A percentile compares a stretch with the other conserved stretches of the same genome.
Conservation (phyloP, 139 green algal genomes). For the Yamagishiella unicocca region DNA sequence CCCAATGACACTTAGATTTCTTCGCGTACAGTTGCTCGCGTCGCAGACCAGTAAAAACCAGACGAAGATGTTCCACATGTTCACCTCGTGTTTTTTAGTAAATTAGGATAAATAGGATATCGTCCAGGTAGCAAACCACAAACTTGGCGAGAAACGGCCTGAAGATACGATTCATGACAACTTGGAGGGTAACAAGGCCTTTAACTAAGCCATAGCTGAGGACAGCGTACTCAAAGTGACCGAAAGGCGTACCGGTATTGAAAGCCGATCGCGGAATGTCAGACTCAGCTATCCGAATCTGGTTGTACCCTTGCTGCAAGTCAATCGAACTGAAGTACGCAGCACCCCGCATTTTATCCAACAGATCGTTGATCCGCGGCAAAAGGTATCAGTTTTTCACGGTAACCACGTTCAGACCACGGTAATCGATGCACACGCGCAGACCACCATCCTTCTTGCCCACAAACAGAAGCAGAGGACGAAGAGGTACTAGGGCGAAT, state of each 20-base stretch:
- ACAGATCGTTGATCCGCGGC: conserved; percentile 26
- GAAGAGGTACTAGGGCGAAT: conserved; percentile 3
- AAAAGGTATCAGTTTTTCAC: conserved; percentile 53
- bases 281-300: conserved; percentile 32
- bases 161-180: conserved; percentile 64
- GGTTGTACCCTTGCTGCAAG: conserved; percentile 27
- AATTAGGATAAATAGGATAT: conserved; percentile 68
- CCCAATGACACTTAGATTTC: conserved; percentile 64
- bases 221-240: conserved; percentile 59
- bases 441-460: conserved; percentile 48
- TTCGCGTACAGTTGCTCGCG: conserved; percentile 62
- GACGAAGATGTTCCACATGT: conserved; percentile 57
- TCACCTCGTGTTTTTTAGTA: conserved; percentile 51
- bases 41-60: conserved; percentile 53
- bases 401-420: conserved; percentile 29
- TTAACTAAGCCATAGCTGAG: conserved; percentile 46
- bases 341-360: conserved; percentile 21
- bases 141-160: conserved; percentile 54
- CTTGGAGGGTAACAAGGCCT: conserved; percentile 43
- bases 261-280: conserved; percentile 50
- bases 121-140: conserved; percentile 70
- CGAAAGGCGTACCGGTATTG: conserved; percentile 51
- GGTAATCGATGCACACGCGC: conserved; percentile 50
- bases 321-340: not conserved
- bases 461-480: conserved; percentile 14